These are phyloP conservation scores for Diaporthe aspalathi DNA, from an alignment of 2,329 filamentous ascomycete species.

Conservation along the genomic window DNA sequence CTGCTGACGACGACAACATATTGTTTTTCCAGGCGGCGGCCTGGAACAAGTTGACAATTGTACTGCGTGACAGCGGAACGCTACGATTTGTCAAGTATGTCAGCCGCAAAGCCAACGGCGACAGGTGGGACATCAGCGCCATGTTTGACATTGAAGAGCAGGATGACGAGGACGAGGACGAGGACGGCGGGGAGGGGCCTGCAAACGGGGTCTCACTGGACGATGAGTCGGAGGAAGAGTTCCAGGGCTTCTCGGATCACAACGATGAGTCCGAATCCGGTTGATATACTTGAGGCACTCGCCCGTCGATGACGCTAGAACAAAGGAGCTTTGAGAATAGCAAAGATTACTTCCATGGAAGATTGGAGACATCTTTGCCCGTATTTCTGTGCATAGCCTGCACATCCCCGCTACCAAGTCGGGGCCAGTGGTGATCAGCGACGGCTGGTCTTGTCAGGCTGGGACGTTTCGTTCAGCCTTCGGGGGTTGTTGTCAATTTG, in stretches of 20 bases:
- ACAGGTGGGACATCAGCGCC: constrained; percentile 91
- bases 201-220: constrained; percentile 43
- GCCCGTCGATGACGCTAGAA: neutral
- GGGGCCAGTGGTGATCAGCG: neutral
- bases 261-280: constrained; percentile 52
- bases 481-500: too few relatives aligned
- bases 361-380: neutral
- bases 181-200: constrained; percentile 46
- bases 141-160: constrained; percentile 77
- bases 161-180: constrained; percentile 55
- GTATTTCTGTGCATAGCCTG: neutral
- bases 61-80: constrained; percentile 85
- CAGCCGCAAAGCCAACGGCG: constrained; percentile 82
- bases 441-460: neutral
- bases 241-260: constrained; percentile 65
- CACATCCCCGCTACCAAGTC: neutral
- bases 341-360: neutral
- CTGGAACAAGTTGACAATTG: constrained; percentile 94
- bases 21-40: constrained; percentile 71
- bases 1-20: constrained; percentile 79
- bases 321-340: neutral
- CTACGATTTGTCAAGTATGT: constrained; percentile 98
- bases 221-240: constrained; percentile 66
- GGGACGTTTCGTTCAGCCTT: neutral
- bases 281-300: constrained; percentile 16